A percentile compares a stretch with the other conserved stretches of the same genome.
phyloP scores from a whole-genome alignment of 345 rosid species.

The Gossypioides kirkii region DNA sequence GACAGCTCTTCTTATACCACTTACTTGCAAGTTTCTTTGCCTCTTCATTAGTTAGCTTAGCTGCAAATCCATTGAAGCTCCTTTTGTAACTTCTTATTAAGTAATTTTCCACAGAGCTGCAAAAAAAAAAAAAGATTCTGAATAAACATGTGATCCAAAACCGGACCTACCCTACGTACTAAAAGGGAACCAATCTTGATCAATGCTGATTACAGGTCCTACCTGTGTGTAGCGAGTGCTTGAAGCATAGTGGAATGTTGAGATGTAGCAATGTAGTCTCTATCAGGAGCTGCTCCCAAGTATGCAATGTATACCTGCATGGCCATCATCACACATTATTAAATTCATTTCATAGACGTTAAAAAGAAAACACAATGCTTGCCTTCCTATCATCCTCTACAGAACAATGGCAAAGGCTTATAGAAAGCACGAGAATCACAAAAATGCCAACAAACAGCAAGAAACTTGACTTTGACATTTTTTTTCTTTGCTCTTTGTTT shows the following conservation, averaged over 20 bases:
- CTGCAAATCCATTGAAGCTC: slow-evolving; percentile 64
- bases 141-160: no score
- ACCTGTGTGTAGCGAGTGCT: slow-evolving; percentile 25
- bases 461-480: no score
- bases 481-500: no score
- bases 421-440: no score
- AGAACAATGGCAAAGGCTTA: background rate
- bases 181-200: no score
- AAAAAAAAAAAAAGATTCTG: background rate
- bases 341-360: no score
- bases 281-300: slow-evolving; percentile 37
- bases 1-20: background rate
- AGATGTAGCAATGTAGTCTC: slow-evolving; percentile 22
- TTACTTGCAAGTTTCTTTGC: slow-evolving; percentile 28
- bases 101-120: slow-evolving; percentile 23
- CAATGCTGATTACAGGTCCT: no score
- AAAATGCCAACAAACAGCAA: no score
- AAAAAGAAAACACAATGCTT: no score
- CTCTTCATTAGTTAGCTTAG: slow-evolving; percentile 39
- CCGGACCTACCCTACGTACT: no score
- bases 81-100: slow-evolving; percentile 46
- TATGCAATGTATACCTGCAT: slow-evolving; percentile 36
- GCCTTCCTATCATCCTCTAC: background rate
- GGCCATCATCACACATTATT: no score
- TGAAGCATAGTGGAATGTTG: slow-evolving; percentile 33